Percentiles rank a stretch among this genome's conserved stretches.
These are phyloP conservation scores for Sclerotinia minor DNA, from an alignment of 2,329 filamentous ascomycete species.

Conservation along the genomic window DNA sequence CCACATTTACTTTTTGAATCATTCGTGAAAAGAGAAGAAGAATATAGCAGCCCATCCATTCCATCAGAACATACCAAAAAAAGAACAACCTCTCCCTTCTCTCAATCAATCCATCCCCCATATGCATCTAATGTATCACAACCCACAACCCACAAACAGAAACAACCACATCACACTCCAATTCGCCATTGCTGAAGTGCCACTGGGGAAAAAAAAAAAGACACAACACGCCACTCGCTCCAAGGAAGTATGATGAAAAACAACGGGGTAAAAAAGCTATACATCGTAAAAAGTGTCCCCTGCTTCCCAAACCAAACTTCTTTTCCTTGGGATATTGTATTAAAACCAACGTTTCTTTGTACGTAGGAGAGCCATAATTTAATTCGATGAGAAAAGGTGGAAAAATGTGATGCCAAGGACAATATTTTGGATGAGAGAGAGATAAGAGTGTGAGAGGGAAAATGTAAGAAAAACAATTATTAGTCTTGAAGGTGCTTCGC, in stretches of 20 bases:
- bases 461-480: slow-evolving; percentile 36
- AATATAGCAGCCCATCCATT: slow-evolving; percentile 5
- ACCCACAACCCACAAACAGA: slow-evolving; percentile 9
- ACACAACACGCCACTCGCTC: slow-evolving; percentile 17
- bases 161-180: slow-evolving; percentile 28
- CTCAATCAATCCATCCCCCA: not conserved
- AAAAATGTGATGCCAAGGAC: slow-evolving; percentile 31
- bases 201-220: slow-evolving; percentile 7
- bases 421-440: slow-evolving; percentile 6
- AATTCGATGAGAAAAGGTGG: slow-evolving; percentile 26
- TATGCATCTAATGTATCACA: slow-evolving; percentile 16
- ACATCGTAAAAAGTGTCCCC: slow-evolving; percentile 33
- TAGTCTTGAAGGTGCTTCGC: slow-evolving; percentile 36
- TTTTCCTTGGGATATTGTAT: slow-evolving; percentile 28
- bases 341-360: slow-evolving; percentile 35
- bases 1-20: slow-evolving; percentile 34
- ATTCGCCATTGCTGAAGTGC: slow-evolving; percentile 38
- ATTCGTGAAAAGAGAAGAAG: slow-evolving; percentile 34
- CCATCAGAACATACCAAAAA: slow-evolving; percentile 7
- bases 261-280: slow-evolving; percentile 36
- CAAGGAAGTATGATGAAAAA: slow-evolving; percentile 24
- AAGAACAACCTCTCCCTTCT: slow-evolving; percentile 6
- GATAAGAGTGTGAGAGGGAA: slow-evolving; percentile 19
- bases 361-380: slow-evolving; percentile 29
- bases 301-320: slow-evolving; percentile 24